Evolutionary conservation across 768 basidiomycete genomes (phyloP), one percentile per base, ranked within the genome.

Genomic region (Mycena belliarum): DNA sequence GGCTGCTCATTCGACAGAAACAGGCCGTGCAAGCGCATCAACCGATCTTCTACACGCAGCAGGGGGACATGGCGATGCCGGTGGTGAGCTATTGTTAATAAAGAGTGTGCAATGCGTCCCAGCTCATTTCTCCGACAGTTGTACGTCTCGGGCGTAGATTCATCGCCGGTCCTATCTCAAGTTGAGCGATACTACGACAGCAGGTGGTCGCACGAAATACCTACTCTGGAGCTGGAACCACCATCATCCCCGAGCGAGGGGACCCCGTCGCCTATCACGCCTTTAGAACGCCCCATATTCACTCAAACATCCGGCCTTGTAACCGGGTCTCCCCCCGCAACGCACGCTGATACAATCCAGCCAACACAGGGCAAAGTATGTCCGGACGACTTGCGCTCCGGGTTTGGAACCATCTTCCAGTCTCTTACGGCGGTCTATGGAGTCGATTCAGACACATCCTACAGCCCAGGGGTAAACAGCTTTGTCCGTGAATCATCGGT

Each of bases 401-500:
- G 52, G 32, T 59, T 48, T 21, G 40, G 50, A 23, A 37, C 25
- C 28, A 26, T 57, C 16, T 24, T 41, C 28, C 50, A 46, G 0
- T 18, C 35, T 9, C 23, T 24, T 37, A 38, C 21, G 5, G 29
- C 5, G 28, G 35, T 20, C 24, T 37, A 45, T 18, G 38, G 25
- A 32, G 6, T 11, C 48, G 12, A 25, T 48, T 18, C 33, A 4
- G 26, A 42, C 26, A 14, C 24, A 18, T 21, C 24, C 29, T 43
- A 35, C 16, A n/a, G 28, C 9, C 10, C 32, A 5, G 33, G 33
- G n/a, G 42, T 25, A 12, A 45, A 44, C 24, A 44, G 44, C 21
- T 4, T 29, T 11, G n/a, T 40, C 50, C 55, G 48, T 41, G 48
- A 56, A 28, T 50, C 55, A 23, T 56, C 42, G 33, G 42, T 49